Conservation (phyloP, 179 eudicot species). For the Beta corolliflora region DNA sequence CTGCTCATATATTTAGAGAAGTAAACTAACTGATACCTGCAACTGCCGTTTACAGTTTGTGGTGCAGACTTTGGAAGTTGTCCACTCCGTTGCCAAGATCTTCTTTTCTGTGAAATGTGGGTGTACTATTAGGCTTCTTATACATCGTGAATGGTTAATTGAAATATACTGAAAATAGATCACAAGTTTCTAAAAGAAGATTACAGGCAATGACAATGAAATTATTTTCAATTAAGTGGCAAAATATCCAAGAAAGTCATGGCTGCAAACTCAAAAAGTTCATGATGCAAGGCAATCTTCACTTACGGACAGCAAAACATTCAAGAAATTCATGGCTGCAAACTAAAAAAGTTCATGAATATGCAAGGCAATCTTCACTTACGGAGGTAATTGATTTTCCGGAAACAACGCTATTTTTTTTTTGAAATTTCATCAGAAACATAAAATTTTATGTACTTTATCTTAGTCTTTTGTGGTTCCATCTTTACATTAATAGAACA, state of each 20-base stretch:
- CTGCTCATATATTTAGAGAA: neutral
- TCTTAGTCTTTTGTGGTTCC: neutral
- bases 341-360: neutral
- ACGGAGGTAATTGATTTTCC: neutral
- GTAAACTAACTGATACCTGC: conserved; percentile 47
- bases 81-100: conserved; percentile 45
- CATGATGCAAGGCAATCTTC: neutral
- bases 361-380: neutral
- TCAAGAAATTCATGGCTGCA: neutral
- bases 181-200: neutral
- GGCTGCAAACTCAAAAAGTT: neutral
- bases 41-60: conserved; percentile 31
- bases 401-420: too few relatives aligned
- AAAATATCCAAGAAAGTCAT: neutral
- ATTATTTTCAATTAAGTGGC: neutral
- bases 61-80: conserved; percentile 44
- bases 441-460: neutral
- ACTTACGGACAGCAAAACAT: neutral
- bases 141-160: neutral
- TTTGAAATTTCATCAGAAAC: neutral
- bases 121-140: conserved; percentile 10
- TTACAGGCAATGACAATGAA: neutral
- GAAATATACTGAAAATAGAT: neutral
- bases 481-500: neutral
- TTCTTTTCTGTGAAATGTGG: conserved; percentile 54